Conservation (phyloP, 1,139 yeast species). For the Candida sp. region DNA sequence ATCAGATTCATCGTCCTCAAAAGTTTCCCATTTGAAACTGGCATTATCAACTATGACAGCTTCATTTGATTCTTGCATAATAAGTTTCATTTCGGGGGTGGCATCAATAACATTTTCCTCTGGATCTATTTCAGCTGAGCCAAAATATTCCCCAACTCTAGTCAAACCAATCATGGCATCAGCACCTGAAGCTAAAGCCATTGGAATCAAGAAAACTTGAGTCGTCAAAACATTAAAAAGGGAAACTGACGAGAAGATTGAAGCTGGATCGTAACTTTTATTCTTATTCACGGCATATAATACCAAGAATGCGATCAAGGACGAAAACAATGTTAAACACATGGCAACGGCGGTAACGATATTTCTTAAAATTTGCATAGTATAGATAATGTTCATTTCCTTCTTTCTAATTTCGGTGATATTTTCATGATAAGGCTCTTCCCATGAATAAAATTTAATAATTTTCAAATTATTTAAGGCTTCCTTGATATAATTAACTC, state of each 20-base stretch:
- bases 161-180: slow-evolving; percentile 67
- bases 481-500: slow-evolving; percentile 33
- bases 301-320: slow-evolving; percentile 71
- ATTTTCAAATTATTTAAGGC: slow-evolving; percentile 32
- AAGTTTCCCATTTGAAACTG: slow-evolving; percentile 66
- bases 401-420: slow-evolving; percentile 43
- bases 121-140: slow-evolving; percentile 20
- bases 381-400: slow-evolving; percentile 49
- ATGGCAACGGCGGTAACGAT: slow-evolving; percentile 56
- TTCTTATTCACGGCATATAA: slow-evolving; percentile 48
- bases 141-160: slow-evolving; percentile 55
- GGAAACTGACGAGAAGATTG: slow-evolving; percentile 77
- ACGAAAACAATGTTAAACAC: slow-evolving; percentile 62
- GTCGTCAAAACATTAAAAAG: slow-evolving; percentile 60
- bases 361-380: slow-evolving; percentile 55
- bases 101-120: slow-evolving; percentile 16
- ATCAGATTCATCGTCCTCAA: slow-evolving; percentile 20
- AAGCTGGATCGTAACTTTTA: slow-evolving; percentile 55
- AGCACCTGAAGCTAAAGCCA: slow-evolving; percentile 63
- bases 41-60: slow-evolving; percentile 53
- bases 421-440: slow-evolving; percentile 48
- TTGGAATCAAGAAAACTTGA: slow-evolving; percentile 61
- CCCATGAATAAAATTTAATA: slow-evolving; percentile 60
- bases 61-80: slow-evolving; percentile 18
- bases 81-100: slow-evolving; percentile 17